phyloP scores from a whole-genome alignment of 108 stramenopile genomes.

The Nitzschia sp. region DNA sequence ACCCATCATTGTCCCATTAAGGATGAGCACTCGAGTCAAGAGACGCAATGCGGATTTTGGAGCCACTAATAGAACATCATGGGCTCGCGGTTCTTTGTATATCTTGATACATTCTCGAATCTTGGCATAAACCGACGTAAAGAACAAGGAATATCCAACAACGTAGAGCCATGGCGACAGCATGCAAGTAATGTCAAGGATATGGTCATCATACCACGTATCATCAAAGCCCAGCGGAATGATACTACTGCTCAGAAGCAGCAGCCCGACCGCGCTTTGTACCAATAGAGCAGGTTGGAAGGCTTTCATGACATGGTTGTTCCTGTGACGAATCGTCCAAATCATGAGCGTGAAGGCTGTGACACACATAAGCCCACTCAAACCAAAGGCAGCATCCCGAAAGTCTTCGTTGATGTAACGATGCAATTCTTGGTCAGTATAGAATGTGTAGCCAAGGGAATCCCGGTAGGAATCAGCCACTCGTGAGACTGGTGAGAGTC shows the following conservation, averaged over 20 bases:
- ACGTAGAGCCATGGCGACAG: slow-evolving; percentile 40
- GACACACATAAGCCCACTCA: slow-evolving; percentile 29
- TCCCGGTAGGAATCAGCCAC: slow-evolving; percentile 17
- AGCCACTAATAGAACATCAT: slow-evolving; percentile 19
- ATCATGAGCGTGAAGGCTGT: slow-evolving; percentile 35
- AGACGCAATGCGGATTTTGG: slow-evolving; percentile 8
- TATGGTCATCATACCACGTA: slow-evolving; percentile 8
- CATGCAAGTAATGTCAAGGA: slow-evolving; percentile 35
- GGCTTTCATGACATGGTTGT: slow-evolving; percentile 42
- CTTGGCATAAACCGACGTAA: slow-evolving; percentile 53
- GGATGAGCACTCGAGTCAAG: slow-evolving; percentile 13
- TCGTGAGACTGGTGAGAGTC: neutral
- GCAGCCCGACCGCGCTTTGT: slow-evolving; percentile 38
- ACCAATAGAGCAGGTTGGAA: slow-evolving; percentile 59
- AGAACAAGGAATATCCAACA: slow-evolving; percentile 52
- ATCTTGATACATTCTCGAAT: slow-evolving; percentile 46
- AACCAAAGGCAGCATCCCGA: slow-evolving; percentile 29
- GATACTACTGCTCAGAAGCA: slow-evolving; percentile 44
- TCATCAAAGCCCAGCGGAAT: slow-evolving; percentile 46
- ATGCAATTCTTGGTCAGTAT: slow-evolving; percentile 2
- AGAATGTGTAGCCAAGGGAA: slow-evolving; percentile 22
- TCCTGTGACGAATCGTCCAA: slow-evolving; percentile 39
- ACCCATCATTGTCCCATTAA: slow-evolving; percentile 32
- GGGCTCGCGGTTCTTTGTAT: slow-evolving; percentile 22
- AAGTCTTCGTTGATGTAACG: slow-evolving; percentile 32